Evolutionary conservation across 2,329 filamentous ascomycete species (phyloP), one percentile per base, ranked within the genome.

Genomic region (Fusarium pseudonygamai): DNA sequence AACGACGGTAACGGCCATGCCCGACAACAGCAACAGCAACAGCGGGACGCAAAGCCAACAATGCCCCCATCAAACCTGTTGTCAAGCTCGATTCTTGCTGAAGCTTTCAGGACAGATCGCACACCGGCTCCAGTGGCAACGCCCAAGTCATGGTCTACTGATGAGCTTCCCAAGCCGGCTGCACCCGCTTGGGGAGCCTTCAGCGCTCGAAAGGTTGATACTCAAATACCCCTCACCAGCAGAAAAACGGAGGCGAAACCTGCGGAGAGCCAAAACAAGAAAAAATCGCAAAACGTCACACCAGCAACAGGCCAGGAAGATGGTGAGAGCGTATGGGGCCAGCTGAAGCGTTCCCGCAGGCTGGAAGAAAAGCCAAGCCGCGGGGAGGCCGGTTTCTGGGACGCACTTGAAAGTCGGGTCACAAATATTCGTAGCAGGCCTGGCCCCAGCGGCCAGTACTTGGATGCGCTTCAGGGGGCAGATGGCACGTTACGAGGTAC

Each of bases 61-160:
- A 67, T 28, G n/a, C 39, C 57, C 32, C 28, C 32, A 42, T 42
- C 67, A 22, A 52, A 60, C 12, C 69, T 64, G 14, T 62, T 77
- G 49, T 80, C 79, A 18, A 80, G 72, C 26, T 76, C 79, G 5
- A 72, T 81, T 12, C 72, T 82, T 40, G 79, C 80, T 7, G 76
- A 82, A 40, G 80, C 80, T n/a, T 78, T 82, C 71, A 81, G 75
- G 56, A 74, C 77, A 50, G 74, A 78, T 46, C 73, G 74, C 53
- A 62, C 74, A 24, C 75, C 79, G n/a, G 73, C 63, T 34, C 60
- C 75, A 11, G 75, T 79, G 14, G 68, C 72, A 32, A 78, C 79
- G 9, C 78, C 80, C 6, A 69, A 63, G 30, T 76, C 78, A 11
- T 77, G 78, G 76, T 75, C 77, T n/a, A 50, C 47, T n/a, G 57